phyloP scores from a whole-genome alignment of 2,329 filamentous ascomycete species.

The Exutisphaerella laricina region DNA sequence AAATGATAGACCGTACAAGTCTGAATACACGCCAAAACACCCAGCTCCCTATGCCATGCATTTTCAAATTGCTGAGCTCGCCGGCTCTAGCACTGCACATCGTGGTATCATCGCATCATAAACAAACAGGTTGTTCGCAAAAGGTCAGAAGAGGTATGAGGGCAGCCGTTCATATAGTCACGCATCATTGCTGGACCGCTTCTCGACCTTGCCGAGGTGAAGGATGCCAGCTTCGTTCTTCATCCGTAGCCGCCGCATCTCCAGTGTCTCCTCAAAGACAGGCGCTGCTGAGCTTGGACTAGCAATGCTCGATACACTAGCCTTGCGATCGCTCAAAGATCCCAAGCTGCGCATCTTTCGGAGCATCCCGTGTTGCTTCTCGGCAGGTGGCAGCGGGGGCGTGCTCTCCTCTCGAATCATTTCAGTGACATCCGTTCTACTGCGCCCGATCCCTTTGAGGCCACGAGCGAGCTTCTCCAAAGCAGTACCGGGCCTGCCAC shows the following conservation, averaged over 20 bases:
- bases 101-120: slow-evolving; percentile 21
- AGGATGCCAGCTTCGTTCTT: slow-evolving; percentile 14
- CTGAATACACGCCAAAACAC: slow-evolving; percentile 8
- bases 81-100: slow-evolving; percentile 14
- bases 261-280: slow-evolving; percentile 17
- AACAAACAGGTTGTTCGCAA: slow-evolving; percentile 8
- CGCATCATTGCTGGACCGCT: slow-evolving; percentile 19
- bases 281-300: slow-evolving; percentile 16
- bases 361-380: slow-evolving; percentile 26
- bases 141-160: slow-evolving; percentile 5
- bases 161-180: background rate
- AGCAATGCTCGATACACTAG: slow-evolving; percentile 10
- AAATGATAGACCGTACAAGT: slow-evolving; percentile 6
- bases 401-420: slow-evolving; percentile 30
- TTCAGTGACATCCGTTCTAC: slow-evolving; percentile 47
- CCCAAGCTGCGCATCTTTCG: slow-evolving; percentile 36
- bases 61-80: slow-evolving; percentile 10
- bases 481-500: slow-evolving; percentile 42
- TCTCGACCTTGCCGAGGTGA: slow-evolving; percentile 6
- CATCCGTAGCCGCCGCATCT: slow-evolving; percentile 19
- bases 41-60: slow-evolving; percentile 16
- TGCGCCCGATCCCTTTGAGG: slow-evolving; percentile 54
- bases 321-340: slow-evolving; percentile 28
- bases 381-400: slow-evolving; percentile 6
- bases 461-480: slow-evolving; percentile 57